Evolutionary conservation across 257 asterid species (phyloP).

Genomic region (Forsythia suspensa): DNA sequence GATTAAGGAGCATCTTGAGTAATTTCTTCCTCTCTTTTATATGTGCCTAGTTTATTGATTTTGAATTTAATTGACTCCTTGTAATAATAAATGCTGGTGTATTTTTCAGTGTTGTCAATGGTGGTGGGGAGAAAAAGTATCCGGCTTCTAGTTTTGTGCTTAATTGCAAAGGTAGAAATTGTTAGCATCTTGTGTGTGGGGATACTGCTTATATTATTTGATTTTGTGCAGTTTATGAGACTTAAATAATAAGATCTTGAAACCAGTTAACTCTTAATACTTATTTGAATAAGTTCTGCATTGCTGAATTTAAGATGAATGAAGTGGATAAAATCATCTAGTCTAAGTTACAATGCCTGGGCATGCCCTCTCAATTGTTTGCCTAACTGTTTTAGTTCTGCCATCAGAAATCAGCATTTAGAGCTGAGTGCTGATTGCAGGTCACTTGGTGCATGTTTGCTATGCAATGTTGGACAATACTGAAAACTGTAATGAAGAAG

Average conservation of each 20-base stretch:
- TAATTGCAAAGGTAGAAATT: slow-evolving; percentile 75
- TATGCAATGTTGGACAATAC: neutral
- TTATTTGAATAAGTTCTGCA: no score
- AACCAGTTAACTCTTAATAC: no score
- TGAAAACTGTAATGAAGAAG: neutral
- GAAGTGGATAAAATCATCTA: no score
- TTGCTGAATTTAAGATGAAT: no score
- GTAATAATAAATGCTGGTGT: neutral
- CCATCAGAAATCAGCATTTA: neutral
- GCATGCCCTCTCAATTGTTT: neutral
- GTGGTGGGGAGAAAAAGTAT: slow-evolving; percentile 76
- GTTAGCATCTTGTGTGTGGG: neutral
- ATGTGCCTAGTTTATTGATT: neutral
- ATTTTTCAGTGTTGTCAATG: slow-evolving; percentile 56
- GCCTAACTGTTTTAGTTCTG: neutral
- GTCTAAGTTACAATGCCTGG: neutral
- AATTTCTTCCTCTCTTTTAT: slow-evolving; percentile 18
- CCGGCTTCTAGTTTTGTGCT: slow-evolving; percentile 73
- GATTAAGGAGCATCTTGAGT: slow-evolving; percentile 81
- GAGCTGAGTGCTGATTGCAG: neutral
- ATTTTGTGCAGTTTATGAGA: no score
- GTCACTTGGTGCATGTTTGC: neutral
- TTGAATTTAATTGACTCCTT: slow-evolving; percentile 1
- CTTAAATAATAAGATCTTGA: no score
- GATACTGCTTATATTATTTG: no score